phyloP scores from a whole-genome alignment of 345 rosid genomes.

The Camelina hispida region DNA sequence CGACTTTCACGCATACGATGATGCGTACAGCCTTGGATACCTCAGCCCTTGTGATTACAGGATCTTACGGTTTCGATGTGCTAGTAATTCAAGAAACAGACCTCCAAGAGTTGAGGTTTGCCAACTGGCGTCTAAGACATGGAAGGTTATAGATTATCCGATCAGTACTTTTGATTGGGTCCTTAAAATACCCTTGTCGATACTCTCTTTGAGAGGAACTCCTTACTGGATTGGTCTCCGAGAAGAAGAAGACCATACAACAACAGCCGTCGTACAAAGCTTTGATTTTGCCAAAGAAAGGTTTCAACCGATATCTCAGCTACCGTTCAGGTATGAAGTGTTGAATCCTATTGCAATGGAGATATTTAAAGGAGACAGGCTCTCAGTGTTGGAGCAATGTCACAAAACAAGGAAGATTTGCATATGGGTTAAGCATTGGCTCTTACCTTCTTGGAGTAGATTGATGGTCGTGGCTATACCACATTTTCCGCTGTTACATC shows the following conservation, averaged over 20 bases:
- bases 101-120: neutral
- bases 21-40: too few relatives aligned
- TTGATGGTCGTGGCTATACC: neutral
- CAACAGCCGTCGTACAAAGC: neutral
- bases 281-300: constrained; percentile 8
- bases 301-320: neutral
- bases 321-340: neutral
- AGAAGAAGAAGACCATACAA: neutral
- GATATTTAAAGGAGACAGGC: constrained; percentile 2
- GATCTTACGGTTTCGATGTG: too few relatives aligned
- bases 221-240: neutral
- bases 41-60: too few relatives aligned
- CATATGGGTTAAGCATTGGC: constrained; percentile 13
- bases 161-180: neutral
- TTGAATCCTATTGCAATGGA: neutral
- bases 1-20: too few relatives aligned
- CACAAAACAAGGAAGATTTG: constrained; percentile 8
- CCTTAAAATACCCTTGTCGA: neutral
- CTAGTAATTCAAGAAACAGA: too few relatives aligned
- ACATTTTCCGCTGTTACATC: neutral
- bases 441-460: neutral
- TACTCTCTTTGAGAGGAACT: neutral
- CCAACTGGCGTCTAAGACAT: neutral
- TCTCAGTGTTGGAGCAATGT: constrained; percentile 10
- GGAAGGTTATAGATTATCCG: neutral